Percentiles rank a stretch among this genome's conserved stretches.
Evolutionary conservation across 192 early-diverging fungal genomes (phyloP).

Genomic region (Coemansia sp.): DNA sequence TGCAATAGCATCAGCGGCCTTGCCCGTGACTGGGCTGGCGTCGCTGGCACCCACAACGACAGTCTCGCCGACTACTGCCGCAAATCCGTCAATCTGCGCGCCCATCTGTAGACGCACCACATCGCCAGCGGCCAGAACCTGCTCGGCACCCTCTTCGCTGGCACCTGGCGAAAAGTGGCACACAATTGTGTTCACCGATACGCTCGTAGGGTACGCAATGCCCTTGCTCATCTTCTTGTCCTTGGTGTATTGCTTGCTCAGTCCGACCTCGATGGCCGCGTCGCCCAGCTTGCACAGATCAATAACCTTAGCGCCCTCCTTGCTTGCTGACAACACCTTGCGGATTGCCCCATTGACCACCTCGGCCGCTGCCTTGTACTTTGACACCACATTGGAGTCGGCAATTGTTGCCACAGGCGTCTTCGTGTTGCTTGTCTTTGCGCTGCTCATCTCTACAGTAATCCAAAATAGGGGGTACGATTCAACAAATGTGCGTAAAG

Average conservation of each 20-base stretch:
- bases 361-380: slow-evolving; percentile 90
- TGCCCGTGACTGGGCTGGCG: slow-evolving; percentile 64
- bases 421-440: slow-evolving; percentile 38
- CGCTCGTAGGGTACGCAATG: slow-evolving; percentile 83
- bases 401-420: slow-evolving; percentile 60
- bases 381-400: slow-evolving; percentile 76
- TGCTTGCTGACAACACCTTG: slow-evolving; percentile 40
- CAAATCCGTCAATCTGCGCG: slow-evolving; percentile 91
- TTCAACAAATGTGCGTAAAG: not conserved
- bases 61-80: slow-evolving; percentile 78
- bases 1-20: slow-evolving; percentile 81
- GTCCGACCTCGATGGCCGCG: slow-evolving; percentile 71
- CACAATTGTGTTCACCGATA: slow-evolving; percentile 82
- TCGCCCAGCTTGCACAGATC: slow-evolving; percentile 91
- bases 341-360: slow-evolving; percentile 71
- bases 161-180: slow-evolving; percentile 84
- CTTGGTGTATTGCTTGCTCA: slow-evolving; percentile 62
- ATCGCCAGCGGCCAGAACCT: slow-evolving; percentile 73
- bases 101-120: slow-evolving; percentile 88
- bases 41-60: slow-evolving; percentile 80
- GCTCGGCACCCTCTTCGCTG: slow-evolving; percentile 63
- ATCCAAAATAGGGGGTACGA: not conserved
- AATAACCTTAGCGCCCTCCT: slow-evolving; percentile 77
- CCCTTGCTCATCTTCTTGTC: slow-evolving; percentile 82
- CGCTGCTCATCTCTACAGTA: not conserved